Evolutionary conservation across 1,139 yeast species (phyloP), one percentile per base, ranked within the genome.

Genomic region (Blastobotrys persicus): DNA sequence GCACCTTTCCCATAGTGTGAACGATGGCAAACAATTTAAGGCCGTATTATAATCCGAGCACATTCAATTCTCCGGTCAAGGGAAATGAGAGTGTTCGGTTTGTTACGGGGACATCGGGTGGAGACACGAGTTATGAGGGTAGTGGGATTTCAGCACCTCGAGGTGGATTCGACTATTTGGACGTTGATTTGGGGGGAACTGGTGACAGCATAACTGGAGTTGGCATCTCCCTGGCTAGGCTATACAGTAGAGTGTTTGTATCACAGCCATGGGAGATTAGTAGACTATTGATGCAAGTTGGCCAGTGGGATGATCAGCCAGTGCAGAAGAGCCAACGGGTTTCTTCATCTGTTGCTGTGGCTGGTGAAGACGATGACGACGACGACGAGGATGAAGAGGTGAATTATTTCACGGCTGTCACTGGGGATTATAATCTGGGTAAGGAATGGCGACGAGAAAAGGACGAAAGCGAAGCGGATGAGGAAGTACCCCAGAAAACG

Each of bases 211-310:
- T 55, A 17, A 45, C 50, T 17, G 50, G 55, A 23, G 79, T 58
- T 67, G 87, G 64, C 59, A 76, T 47, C 66, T 80, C 86, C 40
- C 82, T 88, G 59, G 63, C 82, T 45, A 80, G 80, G 57, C 83
- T 82, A 55, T 89, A 89, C 68, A 69, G 80, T 51, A 82, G 80
- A 55, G 80, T 83, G 45, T 65, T 88, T 35, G 65, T 85, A 19
- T 79, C 88, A 18, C 98, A 92, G 66, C 98, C 98, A 1, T 83
- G 91, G 66, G 97, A 92, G 61, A 85, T 88, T 31, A 81, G 88
- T 3, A 75, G 95, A 49, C 73, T 88, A 55, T 74, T 89, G 37
- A 68, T 89, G 50, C 98, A 92, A 66, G 85, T 88, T 31, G 96
- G 95, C 2, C 79, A 74, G 58, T 53, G 66, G 65, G 38, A 44